A percentile compares a stretch with the other conserved stretches of the same genome.
Evolutionary conservation across 768 basidiomycete species (phyloP).

Genomic region (Infundibulicybe gibba): DNA sequence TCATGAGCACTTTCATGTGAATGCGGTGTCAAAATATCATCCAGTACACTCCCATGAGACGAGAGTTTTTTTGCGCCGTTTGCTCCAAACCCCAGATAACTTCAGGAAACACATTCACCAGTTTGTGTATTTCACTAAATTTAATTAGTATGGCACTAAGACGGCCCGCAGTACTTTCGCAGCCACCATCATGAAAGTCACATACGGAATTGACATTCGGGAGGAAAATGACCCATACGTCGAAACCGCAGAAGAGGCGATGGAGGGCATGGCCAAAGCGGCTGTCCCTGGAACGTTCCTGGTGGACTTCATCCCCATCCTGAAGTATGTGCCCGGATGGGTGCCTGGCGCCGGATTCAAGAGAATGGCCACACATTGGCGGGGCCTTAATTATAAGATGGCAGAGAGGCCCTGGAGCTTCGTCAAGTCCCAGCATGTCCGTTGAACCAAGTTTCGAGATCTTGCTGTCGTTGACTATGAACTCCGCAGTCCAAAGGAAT

Average conservation of each 20-base stretch:
- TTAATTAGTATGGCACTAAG: too few relatives aligned
- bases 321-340: constrained; percentile 43
- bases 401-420: too few relatives aligned
- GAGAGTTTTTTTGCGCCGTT: constrained; percentile 10
- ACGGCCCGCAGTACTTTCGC: neutral
- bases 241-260: constrained; percentile 1
- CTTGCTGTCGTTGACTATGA: too few relatives aligned
- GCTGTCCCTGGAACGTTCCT: constrained; percentile 9
- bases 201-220: constrained; percentile 5
- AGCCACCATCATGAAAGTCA: constrained; percentile 1
- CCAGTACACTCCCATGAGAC: constrained; percentile 19
- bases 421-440: too few relatives aligned
- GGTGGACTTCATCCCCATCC: constrained; percentile 16
- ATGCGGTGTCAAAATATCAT: constrained; percentile 12
- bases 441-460: too few relatives aligned
- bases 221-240: constrained; percentile 3
- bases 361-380: constrained; percentile 30
- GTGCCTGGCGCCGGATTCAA: constrained; percentile 46
- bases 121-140: neutral
- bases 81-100: constrained; percentile 12
- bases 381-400: constrained; percentile 25
- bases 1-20: constrained; percentile 20
- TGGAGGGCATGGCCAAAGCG: neutral
- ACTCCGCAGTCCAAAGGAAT: neutral
- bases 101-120: constrained; percentile 8